Conservation (phyloP, 495 filamentous ascomycete species). For the Neurospora intermedia region DNA sequence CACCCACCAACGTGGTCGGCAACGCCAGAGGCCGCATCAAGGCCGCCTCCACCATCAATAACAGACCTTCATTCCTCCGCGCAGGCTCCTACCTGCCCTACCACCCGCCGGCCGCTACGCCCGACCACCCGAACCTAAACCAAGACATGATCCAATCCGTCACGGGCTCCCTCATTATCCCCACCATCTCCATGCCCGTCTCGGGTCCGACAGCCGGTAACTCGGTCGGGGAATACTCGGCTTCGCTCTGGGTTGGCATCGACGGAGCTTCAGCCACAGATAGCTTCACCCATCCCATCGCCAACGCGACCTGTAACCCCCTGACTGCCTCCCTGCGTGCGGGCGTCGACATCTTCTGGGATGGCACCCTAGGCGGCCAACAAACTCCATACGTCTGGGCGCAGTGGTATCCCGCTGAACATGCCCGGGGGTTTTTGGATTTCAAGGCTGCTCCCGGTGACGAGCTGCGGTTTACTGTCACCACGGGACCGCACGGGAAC, state of each 20-base stretch:
- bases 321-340: slow-evolving; percentile 8
- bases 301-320: not conserved
- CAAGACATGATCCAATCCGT: slow-evolving; percentile 3
- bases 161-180: slow-evolving; percentile 10
- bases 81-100: slow-evolving; percentile 11
- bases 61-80: slow-evolving; percentile 4
- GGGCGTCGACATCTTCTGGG: slow-evolving; percentile 19
- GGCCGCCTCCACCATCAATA: not conserved
- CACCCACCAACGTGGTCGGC: not conserved
- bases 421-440: slow-evolving; percentile 4
- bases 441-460: slow-evolving; percentile 12
- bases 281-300: not conserved
- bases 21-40: not conserved
- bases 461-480: slow-evolving; percentile 2
- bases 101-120: not conserved
- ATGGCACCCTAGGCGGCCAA: slow-evolving; percentile 8
- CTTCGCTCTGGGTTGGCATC: slow-evolving; percentile 19
- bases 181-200: slow-evolving; percentile 8
- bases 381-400: slow-evolving; percentile 16
- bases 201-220: slow-evolving; percentile 14
- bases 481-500: not conserved
- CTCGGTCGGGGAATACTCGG: slow-evolving; percentile 10
- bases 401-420: slow-evolving; percentile 3
- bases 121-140: not conserved
- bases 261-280: slow-evolving; percentile 3